Evolutionary conservation across 2,329 filamentous ascomycete genomes (phyloP), one percentile per base, ranked within the genome.

Genomic region (Cladosporium sp.): DNA sequence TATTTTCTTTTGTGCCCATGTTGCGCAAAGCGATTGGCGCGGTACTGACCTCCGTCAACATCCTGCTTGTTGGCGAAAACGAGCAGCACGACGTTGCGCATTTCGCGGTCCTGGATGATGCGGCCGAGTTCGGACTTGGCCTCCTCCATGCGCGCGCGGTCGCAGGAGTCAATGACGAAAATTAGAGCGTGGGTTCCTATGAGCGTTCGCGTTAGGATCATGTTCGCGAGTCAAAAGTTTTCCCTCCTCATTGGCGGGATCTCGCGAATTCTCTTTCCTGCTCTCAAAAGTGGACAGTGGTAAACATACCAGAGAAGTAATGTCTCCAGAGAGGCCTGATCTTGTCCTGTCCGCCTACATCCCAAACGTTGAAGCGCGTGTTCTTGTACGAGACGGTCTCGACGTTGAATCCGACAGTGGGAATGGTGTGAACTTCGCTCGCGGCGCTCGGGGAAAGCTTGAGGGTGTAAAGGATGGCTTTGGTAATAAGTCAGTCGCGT

Each of bases 1-100:
- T 4, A 22, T 22, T 22, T 4, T 22, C 22, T 22, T 22, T 22
- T 22, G 7, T 22, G 22, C 7, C 22, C 22, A 22, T 22, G 4
- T 22, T 22, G 22, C 22, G 22, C 22, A 7, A 28, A 28, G 10
- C 22, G 22, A 28, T 28, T 7, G 22, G 22, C 2, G 4, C 4
- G 22, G 1, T 7, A 81, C 90, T 74, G 80, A 96, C 93, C 66
- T 61, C 73, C 73, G 46, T 87, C 86, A 75, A 97, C 79, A 91
- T 98, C 93, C 82, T 98, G 93, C 83, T 98, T 98, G 85, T 98
- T 98, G 77, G 93, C 93, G 70, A 98, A 98, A 68, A 98, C 92
- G 68, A 98, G 79, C 66, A 98, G 83, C 66, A 96, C 85, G 63
- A 93, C 93, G 72, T 98, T 93, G 73, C 92, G 88, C 75, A 98